Base-by-base conservation (phyloP, 805 yeast species). In the Vanderwaltozyma tropicalis region DNA sequence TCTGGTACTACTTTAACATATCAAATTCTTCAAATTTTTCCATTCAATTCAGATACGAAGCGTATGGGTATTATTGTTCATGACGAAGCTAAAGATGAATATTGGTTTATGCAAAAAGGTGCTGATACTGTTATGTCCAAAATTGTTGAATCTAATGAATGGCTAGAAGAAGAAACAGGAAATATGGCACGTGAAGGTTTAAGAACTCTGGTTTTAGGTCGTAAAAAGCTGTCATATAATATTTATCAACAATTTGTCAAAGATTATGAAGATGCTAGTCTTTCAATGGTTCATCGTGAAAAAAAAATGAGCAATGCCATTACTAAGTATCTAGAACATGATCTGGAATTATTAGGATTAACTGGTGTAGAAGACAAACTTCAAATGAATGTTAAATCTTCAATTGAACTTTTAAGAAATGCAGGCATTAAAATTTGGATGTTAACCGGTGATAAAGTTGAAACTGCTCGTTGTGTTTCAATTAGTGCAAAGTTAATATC, bases 391-490 rank as follows among this genome's bases (percentile, higher is more conserved):
- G 96, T 94, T 34, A 89, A 89, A 61, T 72, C 94, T 0, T 85
- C 96, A 0, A 78, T 92, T 41, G 99, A 92, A 64, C 68, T 88
- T 26, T 68, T 92, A 47, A 73, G 98, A 49, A 92, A 94, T 62
- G 99, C 97, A 0, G 98, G 97, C 4, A 76, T 94, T 39, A 88
- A 88, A 52, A 92, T 92, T 36, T 92, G 99, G 99, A 94, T 92
- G 98, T 66, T 92, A 34, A 92, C 99, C 0, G 99, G 99, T 48
- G 99, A 92, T 59, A 92, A 92, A 58, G 97, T 92, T 6, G 99
- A 92, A 63, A 92, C 99, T 0, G 98, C 98, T 1, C 76, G 87
- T 42, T 92, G 98, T 70, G 96, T 92, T 28, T 87, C 96, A 16
- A 83, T 94, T n/a, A 84, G 95, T 58, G 92, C 96, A 24, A 80